phyloP scores from a whole-genome alignment of 2,329 filamentous ascomycete genomes.

The Akanthomyces muscarius region DNA sequence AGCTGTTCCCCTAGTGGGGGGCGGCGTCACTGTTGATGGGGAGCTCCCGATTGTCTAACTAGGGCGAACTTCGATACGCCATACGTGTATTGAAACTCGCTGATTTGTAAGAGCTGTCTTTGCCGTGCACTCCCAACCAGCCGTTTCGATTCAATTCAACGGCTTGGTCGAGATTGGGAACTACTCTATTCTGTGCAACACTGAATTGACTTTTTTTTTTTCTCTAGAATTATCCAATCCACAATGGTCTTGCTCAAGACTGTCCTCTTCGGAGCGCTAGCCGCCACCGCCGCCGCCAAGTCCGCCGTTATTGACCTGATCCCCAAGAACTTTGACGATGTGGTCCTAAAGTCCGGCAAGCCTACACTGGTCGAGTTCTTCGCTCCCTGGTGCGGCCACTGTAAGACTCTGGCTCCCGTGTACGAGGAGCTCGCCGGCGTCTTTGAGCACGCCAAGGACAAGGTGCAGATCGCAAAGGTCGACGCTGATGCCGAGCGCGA shows the following conservation, averaged over 20 bases:
- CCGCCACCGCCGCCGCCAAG: conserved; percentile 58
- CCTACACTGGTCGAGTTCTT: conserved; percentile 97
- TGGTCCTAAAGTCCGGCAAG: conserved; percentile 88
- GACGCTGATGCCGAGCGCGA: conserved; percentile 86
- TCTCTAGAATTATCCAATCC: conserved; percentile 20
- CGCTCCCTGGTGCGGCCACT: conserved; percentile 98
- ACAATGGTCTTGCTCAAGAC: conserved; percentile 57
- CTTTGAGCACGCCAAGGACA: conserved; percentile 67
- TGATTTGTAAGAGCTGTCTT: conserved; percentile 9
- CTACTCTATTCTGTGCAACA: neutral
- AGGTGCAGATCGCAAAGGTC: conserved; percentile 89
- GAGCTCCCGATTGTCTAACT: conserved; percentile 4
- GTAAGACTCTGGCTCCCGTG: conserved; percentile 92
- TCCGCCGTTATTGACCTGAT: conserved; percentile 88
- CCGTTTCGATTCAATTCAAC: neutral
- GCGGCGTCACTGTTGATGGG: neutral
- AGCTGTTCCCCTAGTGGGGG: neutral
- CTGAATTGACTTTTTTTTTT: neutral
- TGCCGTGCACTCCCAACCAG: neutral
- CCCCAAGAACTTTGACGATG: conserved; percentile 84
- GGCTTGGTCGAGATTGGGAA: neutral
- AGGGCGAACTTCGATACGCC: conserved; percentile 13
- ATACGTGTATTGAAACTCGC: conserved; percentile 12
- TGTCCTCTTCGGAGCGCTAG: conserved; percentile 54
- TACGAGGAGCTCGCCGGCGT: conserved; percentile 83